Evolutionary conservation across 352 stramenopile genomes (phyloP).

Genomic region (Phytophthora kernoviae): DNA sequence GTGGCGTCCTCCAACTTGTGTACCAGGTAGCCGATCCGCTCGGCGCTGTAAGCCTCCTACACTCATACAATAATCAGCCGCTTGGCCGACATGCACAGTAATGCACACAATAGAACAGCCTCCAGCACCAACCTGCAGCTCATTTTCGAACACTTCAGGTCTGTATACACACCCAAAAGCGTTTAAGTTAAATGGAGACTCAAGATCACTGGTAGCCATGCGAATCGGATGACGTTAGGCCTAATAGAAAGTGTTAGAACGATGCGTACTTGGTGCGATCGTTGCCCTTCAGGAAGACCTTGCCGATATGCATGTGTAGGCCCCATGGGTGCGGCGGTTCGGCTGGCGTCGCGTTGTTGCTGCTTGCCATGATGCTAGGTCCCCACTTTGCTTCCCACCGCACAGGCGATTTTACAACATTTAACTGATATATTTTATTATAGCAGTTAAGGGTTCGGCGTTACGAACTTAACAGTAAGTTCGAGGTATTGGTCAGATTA

Average conservation of each 20-base stretch:
- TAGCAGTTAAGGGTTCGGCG: too few species aligned
- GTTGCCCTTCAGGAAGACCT: constrained; percentile 89
- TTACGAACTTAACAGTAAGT: background rate
- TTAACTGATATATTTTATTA: too few species aligned
- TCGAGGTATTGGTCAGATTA: background rate
- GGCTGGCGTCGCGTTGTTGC: constrained; percentile 21
- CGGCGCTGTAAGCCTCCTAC: constrained; percentile 63
- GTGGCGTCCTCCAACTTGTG: constrained; percentile 60
- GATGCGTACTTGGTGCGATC: constrained; percentile 78
- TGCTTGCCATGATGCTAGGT: constrained; percentile 25
- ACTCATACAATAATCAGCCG: constrained; percentile 6
- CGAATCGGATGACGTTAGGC: background rate
- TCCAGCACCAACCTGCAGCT: constrained; percentile 60
- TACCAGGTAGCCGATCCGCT: constrained; percentile 73
- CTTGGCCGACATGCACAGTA: background rate
- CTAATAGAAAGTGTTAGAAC: background rate
- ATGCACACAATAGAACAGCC: background rate
- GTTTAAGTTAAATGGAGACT: constrained; percentile 5
- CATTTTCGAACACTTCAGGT: constrained; percentile 85
- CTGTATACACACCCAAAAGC: constrained; percentile 34
- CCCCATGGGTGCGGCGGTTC: constrained; percentile 70
- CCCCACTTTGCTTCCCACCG: background rate
- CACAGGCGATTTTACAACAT: background rate
- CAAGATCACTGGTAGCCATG: background rate
- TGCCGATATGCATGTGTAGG: constrained; percentile 80